Evolutionary conservation across 2,329 filamentous ascomycete species (phyloP).

Genomic region (Venturia carpophila): DNA sequence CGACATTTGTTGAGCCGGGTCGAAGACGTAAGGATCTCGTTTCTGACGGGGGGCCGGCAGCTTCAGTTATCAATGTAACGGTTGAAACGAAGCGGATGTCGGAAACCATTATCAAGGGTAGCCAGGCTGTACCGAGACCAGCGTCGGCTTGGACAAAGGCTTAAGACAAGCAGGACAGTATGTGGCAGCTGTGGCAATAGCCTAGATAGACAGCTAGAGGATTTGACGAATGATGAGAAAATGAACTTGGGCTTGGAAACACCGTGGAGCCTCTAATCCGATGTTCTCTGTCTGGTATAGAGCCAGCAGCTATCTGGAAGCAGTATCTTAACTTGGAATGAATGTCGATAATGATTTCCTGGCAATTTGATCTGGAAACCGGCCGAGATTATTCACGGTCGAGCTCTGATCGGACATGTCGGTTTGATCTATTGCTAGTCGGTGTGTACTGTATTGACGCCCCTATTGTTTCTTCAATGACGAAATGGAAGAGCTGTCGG

Average conservation of each 20-base stretch:
- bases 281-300: too few species aligned
- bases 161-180: not conserved
- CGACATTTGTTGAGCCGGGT: not conserved
- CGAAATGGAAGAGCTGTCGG: too few species aligned
- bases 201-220: not conserved
- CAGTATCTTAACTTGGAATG: too few species aligned
- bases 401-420: too few species aligned
- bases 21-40: not conserved
- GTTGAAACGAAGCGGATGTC: not conserved
- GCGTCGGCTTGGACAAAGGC: not conserved
- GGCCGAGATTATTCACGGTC: too few species aligned
- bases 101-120: not conserved
- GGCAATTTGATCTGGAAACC: too few species aligned
- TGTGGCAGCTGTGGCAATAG: not conserved
- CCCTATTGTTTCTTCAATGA: too few species aligned
- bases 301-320: too few species aligned
- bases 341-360: too few species aligned
- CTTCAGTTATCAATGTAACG: not conserved
- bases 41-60: not conserved
- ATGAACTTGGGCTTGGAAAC: not conserved
- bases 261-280: too few species aligned
- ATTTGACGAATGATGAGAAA: not conserved
- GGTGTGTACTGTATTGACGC: too few species aligned
- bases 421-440: too few species aligned
- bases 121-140: not conserved